Percentiles rank a stretch among this genome's conserved stretches.
phyloP scores from a whole-genome alignment of 169 alveolate species.

The Plasmodium knowlesi region DNA sequence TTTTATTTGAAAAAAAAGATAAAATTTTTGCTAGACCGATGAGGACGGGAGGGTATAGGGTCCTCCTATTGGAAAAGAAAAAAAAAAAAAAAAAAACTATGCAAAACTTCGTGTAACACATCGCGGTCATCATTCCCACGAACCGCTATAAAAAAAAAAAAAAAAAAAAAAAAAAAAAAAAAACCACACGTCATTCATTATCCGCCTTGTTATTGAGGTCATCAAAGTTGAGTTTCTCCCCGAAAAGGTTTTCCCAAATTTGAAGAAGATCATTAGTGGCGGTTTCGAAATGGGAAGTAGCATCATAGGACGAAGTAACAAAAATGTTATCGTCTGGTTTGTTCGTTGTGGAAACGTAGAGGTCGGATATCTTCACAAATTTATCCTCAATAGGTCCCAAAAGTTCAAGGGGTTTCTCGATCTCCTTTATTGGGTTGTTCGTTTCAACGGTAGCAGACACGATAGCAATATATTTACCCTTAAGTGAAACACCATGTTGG shows the following conservation, averaged over 20 bases:
- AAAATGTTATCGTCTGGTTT: slow-evolving; percentile 91
- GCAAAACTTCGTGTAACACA: not conserved
- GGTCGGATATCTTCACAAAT: slow-evolving; percentile 91
- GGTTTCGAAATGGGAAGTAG: slow-evolving; percentile 97
- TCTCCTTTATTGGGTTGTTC: slow-evolving; percentile 92
- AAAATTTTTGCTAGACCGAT: not conserved
- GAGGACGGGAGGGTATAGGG: not conserved
- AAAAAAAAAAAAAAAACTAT: no score
- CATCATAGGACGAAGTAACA: slow-evolving; percentile 95
- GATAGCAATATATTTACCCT: slow-evolving; percentile 96
- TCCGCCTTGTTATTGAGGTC: slow-evolving; percentile 51
- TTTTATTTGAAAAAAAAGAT: not conserved
- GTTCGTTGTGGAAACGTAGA: slow-evolving; percentile 91
- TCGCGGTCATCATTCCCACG: not conserved
- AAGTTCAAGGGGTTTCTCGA: slow-evolving; percentile 94
- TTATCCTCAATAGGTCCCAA: slow-evolving; percentile 94
- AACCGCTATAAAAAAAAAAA: not conserved
- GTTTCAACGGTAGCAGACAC: slow-evolving; percentile 98
- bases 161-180: not conserved
- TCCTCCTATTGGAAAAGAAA: not conserved
- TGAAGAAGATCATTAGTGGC: slow-evolving; percentile 95
- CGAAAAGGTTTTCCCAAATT: slow-evolving; percentile 83
- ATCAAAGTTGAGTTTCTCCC: slow-evolving; percentile 70
- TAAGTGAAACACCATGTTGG: slow-evolving; percentile 94
- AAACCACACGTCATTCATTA: not conserved